Percentiles rank a stretch among this genome's conserved stretches.
Evolutionary conservation across 1,139 yeast genomes (phyloP).

Genomic region (Saccharomycopsis hybrid): DNA sequence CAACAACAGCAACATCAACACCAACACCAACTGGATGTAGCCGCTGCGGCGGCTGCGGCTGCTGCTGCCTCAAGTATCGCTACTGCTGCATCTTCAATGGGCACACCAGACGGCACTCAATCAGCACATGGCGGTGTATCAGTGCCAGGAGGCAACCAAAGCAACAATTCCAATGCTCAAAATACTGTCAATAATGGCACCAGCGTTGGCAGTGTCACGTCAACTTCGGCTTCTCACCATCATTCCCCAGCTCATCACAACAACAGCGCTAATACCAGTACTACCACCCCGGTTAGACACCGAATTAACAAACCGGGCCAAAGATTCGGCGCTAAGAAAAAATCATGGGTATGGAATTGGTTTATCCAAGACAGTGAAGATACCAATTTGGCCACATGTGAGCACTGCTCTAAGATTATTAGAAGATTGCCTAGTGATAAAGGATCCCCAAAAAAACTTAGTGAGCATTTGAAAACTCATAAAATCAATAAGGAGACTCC

Average conservation of each 20-base stretch:
- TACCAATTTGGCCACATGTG: slow-evolving; percentile 49
- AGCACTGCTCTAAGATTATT: slow-evolving; percentile 45
- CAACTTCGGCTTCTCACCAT: neutral
- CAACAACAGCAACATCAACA: slow-evolving; percentile 1
- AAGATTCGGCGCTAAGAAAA: slow-evolving; percentile 52
- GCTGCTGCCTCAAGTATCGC: neutral
- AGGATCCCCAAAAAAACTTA: slow-evolving; percentile 53
- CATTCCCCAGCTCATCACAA: neutral
- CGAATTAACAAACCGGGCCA: slow-evolving; percentile 41
- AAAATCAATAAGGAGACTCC: slow-evolving; percentile 35
- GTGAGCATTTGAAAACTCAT: slow-evolving; percentile 52
- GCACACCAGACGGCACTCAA: no score
- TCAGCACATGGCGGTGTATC: no score
- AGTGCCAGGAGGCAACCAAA: no score
- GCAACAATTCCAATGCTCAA: no score
- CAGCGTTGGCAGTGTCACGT: no score
- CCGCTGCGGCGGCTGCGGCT: neutral
- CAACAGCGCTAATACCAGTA: no score
- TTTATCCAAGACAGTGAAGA: slow-evolving; percentile 45
- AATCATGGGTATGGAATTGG: slow-evolving; percentile 61
- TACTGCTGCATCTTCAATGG: no score
- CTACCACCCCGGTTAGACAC: neutral
- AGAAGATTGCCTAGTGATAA: slow-evolving; percentile 45
- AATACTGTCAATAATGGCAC: neutral
- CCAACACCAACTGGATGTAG: slow-evolving; percentile 2